Base-by-base conservation (phyloP, 2,329 filamentous ascomycete genomes). In the Colletotrichum navitas region DNA sequence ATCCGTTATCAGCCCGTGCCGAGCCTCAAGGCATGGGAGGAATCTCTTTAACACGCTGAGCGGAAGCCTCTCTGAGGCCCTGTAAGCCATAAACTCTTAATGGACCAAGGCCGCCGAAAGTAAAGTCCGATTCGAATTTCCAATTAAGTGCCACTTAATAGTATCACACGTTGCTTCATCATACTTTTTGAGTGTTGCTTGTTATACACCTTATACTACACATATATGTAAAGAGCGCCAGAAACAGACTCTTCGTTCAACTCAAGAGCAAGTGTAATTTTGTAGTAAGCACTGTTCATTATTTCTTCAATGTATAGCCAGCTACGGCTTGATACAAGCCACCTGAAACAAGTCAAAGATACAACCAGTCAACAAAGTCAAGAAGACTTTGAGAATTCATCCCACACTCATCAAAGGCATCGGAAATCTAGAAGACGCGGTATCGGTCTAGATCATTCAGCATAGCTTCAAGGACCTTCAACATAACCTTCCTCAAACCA, bases 271-370 rank as follows among this genome's bases (percentile, higher is more conserved):
- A 69, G 1, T 84, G 66, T 45, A 5, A 74, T 34, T 24, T 76
- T 76, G 29, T 76, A 41, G 0, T 63, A 49, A 0, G 69, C 62
- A 6, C 16, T 26, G 18, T 74, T 69, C 7, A 14, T 11, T 1
- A 60, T 45, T 32, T 79, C 71, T 63, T 84, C 77, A 58, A 87
- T 84, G 0, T 75, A 73, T 0, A 66, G 74, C 76, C 72, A 77
- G 36, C 85, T 84, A 5, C 85, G 84, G 63, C 85, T 86, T 0
- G 83, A 83, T 0, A 84, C 69, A 21, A 87, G 68, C 81, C 83
- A 86, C 72, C 84, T 87, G 2, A 81, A 74, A 0, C 70, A 64
- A n/a, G 74, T 5, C 70, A 63, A n/a, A 73, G 5, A 6, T 29
- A 55, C 0, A 60, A 0, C 3, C 21, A 5, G 2, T 29, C 6